Conservation (phyloP, 305 asterid species). For the Solanum hybrid region DNA sequence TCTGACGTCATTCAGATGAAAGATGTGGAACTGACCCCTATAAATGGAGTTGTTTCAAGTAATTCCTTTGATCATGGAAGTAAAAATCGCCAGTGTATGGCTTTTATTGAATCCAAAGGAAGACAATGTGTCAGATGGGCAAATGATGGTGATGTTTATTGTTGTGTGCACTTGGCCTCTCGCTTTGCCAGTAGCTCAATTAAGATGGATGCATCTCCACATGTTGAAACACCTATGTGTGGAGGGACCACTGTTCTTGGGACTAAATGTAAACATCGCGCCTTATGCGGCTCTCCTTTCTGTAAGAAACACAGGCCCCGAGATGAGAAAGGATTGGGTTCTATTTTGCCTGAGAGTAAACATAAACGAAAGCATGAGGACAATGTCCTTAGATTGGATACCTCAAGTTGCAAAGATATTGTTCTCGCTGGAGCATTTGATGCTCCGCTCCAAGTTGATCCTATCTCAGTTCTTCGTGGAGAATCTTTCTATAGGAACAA, state of each 20-base stretch:
- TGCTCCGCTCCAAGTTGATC: slow-evolving; percentile 33
- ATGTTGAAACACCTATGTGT: slow-evolving; percentile 72
- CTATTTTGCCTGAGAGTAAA: slow-evolving; percentile 32
- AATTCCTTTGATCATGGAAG: slow-evolving; percentile 41
- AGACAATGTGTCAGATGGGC: slow-evolving; percentile 96
- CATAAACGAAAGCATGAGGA: slow-evolving; percentile 65
- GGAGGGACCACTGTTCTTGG: slow-evolving; percentile 98
- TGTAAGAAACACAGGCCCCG: slow-evolving; percentile 94
- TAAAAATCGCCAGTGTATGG: slow-evolving; percentile 72
- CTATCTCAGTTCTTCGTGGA: slow-evolving; percentile 36
- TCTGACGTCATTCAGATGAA: slow-evolving; percentile 31
- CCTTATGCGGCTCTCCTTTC: slow-evolving; percentile 71
- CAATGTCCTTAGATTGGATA: slow-evolving; percentile 19
- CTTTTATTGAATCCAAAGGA: slow-evolving; percentile 90
- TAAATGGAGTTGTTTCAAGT: slow-evolving; percentile 23
- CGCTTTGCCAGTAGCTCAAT: slow-evolving; percentile 50
- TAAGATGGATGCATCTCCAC: slow-evolving; percentile 42
- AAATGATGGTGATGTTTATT: slow-evolving; percentile 82
- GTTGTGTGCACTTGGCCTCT: slow-evolving; percentile 90
- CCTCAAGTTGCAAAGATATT: slow-evolving; percentile 25
- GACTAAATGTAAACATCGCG: slow-evolving; percentile 92
- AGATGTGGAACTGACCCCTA: slow-evolving; percentile 47
- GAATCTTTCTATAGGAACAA: slow-evolving; percentile 23
- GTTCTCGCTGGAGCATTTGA: slow-evolving; percentile 32
- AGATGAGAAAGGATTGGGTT: slow-evolving; percentile 30